Evolutionary conservation across 495 filamentous ascomycete genomes (phyloP), one percentile per base, ranked within the genome.

Genomic region (Sordaria brevicollis): DNA sequence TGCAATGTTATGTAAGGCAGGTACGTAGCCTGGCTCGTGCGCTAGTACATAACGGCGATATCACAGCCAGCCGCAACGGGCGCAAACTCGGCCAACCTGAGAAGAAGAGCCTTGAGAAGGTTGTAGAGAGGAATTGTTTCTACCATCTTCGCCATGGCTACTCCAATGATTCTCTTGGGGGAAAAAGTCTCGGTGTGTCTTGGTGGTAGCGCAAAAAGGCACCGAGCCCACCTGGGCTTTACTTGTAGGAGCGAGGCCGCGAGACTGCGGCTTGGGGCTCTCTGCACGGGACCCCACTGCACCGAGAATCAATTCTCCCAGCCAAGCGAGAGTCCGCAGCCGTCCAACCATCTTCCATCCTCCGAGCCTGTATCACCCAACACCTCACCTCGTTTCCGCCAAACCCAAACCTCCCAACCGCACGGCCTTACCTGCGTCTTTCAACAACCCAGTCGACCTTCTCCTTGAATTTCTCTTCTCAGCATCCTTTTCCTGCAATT

Each of bases 291-390:
- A 70, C 76, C 76, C 76, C 76, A 76, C 76, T 76, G 71, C 71
- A 74, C 71, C 69, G 70, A 77, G 72, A 73, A 73, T 67, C 70
- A 71, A 72, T 73, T 76, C 73, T 70, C 67, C 49, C 43, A 67
- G 38, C 65, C 49, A 57, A 57, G 49, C 21, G 43, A 54, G 43
- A 54, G 43, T 54, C 43, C 43, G 21, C 49, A 57, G 49, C 49
- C 49, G 49, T 62, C 25, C 49, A 62, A 62, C 49, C 49, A 31
- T 62, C 49, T 62, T 62, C 49, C 49, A 62, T 62, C 49, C 49
- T 62, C 49, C 49, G 49, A 62, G 49, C 49, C 49, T 62, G 49
- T 62, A 31, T 62, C 49, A 62, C 49, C 49, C 49, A 62, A 62
- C 49, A 62, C 49, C 49, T 62, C 49, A 62, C 49, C 49, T 17